A percentile compares a stretch with the other conserved stretches of the same genome.
Evolutionary conservation across 1,139 yeast genomes (phyloP).

Genomic region (Hyphopichia burtonii): DNA sequence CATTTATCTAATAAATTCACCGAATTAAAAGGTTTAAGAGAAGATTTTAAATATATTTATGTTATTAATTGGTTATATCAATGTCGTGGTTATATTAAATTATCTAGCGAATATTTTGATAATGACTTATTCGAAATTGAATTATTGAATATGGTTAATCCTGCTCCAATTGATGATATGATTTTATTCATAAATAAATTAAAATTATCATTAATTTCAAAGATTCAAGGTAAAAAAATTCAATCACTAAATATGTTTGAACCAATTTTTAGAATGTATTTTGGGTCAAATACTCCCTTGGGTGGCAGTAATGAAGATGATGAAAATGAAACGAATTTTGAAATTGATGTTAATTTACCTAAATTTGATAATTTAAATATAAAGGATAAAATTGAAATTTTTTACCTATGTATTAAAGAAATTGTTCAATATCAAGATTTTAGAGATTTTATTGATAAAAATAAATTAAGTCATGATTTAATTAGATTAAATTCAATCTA

Average conservation of each 20-base stretch:
- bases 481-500: constrained; percentile 26
- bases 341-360: constrained; percentile 8
- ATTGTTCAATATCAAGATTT: constrained; percentile 37
- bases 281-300: constrained; percentile 40
- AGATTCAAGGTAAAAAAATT: constrained; percentile 13
- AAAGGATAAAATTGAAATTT: constrained; percentile 45
- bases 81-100: constrained; percentile 42
- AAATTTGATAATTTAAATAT: constrained; percentile 39
- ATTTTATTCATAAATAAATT: constrained; percentile 40
- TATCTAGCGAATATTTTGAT: constrained; percentile 50
- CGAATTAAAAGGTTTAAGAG: constrained; percentile 19
- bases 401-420: constrained; percentile 41
- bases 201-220: constrained; percentile 39
- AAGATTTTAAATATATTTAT: constrained; percentile 37
- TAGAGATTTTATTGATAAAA: constrained; percentile 44
- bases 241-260: constrained; percentile 30
- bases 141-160: constrained; percentile 38
- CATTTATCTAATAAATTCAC: constrained; percentile 25
- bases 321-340: constrained; percentile 7
- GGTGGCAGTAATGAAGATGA: constrained; percentile 28
- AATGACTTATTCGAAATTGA: constrained; percentile 57
- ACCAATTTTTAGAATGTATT: constrained; percentile 42
- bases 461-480: constrained; percentile 28
- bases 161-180: constrained; percentile 35
- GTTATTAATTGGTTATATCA: constrained; percentile 53